Conservation (phyloP, 192 early-diverging fungal species). For the Coemansia sp. region DNA sequence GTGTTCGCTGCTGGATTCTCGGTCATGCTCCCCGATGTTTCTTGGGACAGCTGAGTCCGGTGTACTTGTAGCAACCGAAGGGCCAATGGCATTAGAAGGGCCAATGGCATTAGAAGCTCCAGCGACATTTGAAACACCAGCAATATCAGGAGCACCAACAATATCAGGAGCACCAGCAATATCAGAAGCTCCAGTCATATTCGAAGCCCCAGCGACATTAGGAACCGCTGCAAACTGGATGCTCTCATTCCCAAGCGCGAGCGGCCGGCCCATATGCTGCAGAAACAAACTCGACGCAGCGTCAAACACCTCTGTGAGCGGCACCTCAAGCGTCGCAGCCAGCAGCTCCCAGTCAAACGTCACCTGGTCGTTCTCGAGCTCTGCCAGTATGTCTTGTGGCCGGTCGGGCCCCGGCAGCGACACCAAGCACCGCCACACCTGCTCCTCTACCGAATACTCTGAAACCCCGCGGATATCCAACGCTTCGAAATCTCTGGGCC, state of each 20-base stretch:
- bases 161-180: no score
- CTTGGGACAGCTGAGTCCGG: background rate
- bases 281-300: conserved; percentile 35
- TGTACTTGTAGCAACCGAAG: no score
- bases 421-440: conserved; percentile 44
- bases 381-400: conserved; percentile 39
- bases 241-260: conserved; percentile 21
- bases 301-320: conserved; percentile 29
- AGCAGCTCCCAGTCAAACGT: conserved; percentile 53
- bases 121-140: no score
- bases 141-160: no score
- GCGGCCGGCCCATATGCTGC: conserved; percentile 30
- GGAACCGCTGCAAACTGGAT: conserved; percentile 18
- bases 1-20: background rate
- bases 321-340: conserved; percentile 20
- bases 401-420: conserved; percentile 24
- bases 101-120: no score
- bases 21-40: no score
- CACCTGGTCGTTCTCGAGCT: conserved; percentile 50
- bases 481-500: conserved; percentile 16
- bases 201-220: no score
- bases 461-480: background rate
- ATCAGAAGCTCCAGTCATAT: no score
- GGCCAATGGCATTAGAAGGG: no score
- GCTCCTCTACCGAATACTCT: conserved; percentile 19